Base-by-base conservation (phyloP, 306 rosid genomes). In the Delonix regia region DNA sequence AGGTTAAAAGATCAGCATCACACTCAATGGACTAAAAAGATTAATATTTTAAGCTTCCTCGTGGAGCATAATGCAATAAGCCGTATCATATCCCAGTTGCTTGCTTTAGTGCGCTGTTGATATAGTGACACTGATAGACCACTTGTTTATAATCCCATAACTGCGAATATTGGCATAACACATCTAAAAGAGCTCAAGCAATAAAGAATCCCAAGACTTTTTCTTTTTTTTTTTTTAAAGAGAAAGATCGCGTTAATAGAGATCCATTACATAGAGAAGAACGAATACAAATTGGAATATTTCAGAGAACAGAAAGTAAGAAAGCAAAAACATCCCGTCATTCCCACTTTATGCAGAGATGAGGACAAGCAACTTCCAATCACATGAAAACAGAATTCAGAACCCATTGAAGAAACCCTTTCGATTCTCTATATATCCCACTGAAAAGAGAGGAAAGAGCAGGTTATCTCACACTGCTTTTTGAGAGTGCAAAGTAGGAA, bases 301-400 rank as follows among this genome's bases (percentile, higher is more conserved):
- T n/a, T n/a, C 49, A 21, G 41, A 82, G 74, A 19, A 34, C 62
- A 62, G 64, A 64, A 30, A 56, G 39, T 38, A 76, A 49, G 45
- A 68, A 78, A 73, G 21, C 6, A 52, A 52, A 39, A 57, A 42
- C 65, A 85, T 67, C 63, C 36, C 63, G 60, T 65, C 18, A 77
- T 77, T 80, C 83, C 82, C 80, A 85, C 79, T 44, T 60, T 71
- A 63, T 75, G 69, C 70, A 74, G 11, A 71, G 52, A 86, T 49
- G 1, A 85, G 62, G 79, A 69, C 78, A 82, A 88, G 73, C 73
- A 86, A 67, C 74, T 81, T 82, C 69, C 73, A 89, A 49, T 78
- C 6, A 61, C 69, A 78, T 84, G 80, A 83, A 69, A 74, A 73
- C 71, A 38, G 47, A 64, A 41, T 3, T 8, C 33, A n/a, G 47